Evolutionary conservation across 2,329 filamentous ascomycete species (phyloP), one percentile per base, ranked within the genome.

Genomic region (Colletotrichum godetiae): DNA sequence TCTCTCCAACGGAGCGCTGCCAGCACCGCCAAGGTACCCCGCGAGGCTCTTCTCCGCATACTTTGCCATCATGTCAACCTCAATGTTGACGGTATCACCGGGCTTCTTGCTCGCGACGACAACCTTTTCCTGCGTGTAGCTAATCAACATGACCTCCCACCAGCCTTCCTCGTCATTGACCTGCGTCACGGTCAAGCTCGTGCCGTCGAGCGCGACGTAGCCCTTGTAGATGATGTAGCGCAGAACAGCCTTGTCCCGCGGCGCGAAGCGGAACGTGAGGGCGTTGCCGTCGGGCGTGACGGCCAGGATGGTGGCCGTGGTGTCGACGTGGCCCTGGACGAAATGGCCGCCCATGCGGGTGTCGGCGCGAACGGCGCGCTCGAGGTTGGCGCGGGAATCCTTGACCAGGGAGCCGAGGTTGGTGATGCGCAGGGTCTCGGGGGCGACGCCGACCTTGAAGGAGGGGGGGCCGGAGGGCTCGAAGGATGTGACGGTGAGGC

Each of bases 261-360:
- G 95, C 81, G 89, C 86, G 82, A 99, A 92, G 49, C 96, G 90
- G 82, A 98, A 93, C 1, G 94, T 97, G 74, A 97, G 83, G 7
- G 97, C 94, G 84, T 98, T 98, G 70, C 96, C 95, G 83, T 99
- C 97, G 3, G 92, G 91, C 22, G 89, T 92, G 46, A 93, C 89
- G 56, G 90, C 89, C 52, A 92, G 80, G 74, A 99, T 93, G 56
- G 89, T 90, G 0, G 96, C 97, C 52, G 93, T 91, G 12, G 95
- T 96, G 83, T 99, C 97, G 74, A 99, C 96, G 83, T 99, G 97
- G 53, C 97, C 97, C 85, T 99, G 97, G 37, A 98, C 96, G 79
- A 98, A 98, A 85, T 99, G 97, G 0, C 97, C 97, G 59, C 97
- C 97, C 95, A 99, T 98, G 68, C 97, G 94, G 58, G 96, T 98